Evolutionary conservation across 108 stramenopile species (phyloP), one percentile per base, ranked within the genome.

Genomic region (Epithemia pelagica): DNA sequence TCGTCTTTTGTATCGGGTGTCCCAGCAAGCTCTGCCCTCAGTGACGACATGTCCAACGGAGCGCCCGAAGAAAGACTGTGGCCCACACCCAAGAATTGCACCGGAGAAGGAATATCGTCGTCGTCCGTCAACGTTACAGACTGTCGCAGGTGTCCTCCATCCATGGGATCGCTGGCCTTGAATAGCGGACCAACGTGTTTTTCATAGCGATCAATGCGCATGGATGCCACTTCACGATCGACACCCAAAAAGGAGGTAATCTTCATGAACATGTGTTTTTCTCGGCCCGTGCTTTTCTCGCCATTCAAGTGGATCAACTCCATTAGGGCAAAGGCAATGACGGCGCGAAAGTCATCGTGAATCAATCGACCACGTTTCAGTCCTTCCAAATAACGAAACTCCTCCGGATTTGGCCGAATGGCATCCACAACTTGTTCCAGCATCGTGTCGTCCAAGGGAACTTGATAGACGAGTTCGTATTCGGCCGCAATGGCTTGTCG

Each of bases 321-420:
- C 27, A 30, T 29, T 28, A 62, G 20, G 30, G 61, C 61, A 62
- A 62, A 29, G 26, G 26, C 61, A 31, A 62, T 31, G 19, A 62
- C 30, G 30, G 61, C 24, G 29, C 30, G 26, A 30, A 62, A 62
- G 30, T 29, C 30, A 62, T 29, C 30, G n/a, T 62, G 28, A 1
- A 29, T 62, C 29, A 62, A 29, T 10, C 28, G 19, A 30, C 30
- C 61, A 5, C 20, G 5, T 15, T 15, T 66, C 26, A 66, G 19
- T 55, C 29, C 19, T 27, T 66, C 65, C 54, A 66, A 27, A 18
- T 54, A 24, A 26, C 21, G 23, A 24, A 56, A 55, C 20, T 66
- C 65, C n/a, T 54, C 28, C 2, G 59, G 65, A 52, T 18, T 2
- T 19, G 32, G 21, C 23, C 37, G 28, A 15, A 52, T 32, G 2